Evolutionary conservation across 108 stramenopile genomes (phyloP).

Genomic region (Cyclotella sp.): DNA sequence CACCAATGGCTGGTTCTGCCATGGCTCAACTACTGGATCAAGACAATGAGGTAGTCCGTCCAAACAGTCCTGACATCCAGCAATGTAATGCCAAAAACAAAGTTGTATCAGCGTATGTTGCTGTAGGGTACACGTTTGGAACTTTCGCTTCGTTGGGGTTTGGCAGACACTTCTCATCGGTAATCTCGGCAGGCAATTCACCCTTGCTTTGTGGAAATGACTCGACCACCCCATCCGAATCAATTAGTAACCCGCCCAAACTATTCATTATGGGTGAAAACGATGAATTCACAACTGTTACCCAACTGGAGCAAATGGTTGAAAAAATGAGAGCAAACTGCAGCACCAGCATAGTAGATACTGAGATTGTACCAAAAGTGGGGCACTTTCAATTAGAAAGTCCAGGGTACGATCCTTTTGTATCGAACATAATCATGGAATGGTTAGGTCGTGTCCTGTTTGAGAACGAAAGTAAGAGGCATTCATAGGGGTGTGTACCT

Average conservation of each 20-base stretch:
- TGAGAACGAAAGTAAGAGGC: background rate
- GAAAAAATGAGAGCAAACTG: slow-evolving; percentile 13
- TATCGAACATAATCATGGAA: slow-evolving; percentile 25
- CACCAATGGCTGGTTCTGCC: slow-evolving; percentile 28
- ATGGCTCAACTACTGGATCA: slow-evolving; percentile 12
- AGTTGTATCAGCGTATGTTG: slow-evolving; percentile 24
- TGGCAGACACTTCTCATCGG: slow-evolving; percentile 34
- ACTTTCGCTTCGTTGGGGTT: slow-evolving; percentile 32
- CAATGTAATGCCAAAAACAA: background rate
- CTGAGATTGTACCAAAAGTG: slow-evolving; percentile 28
- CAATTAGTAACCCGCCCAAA: slow-evolving; percentile 4
- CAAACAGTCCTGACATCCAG: background rate
- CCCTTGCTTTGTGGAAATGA: slow-evolving; percentile 14
- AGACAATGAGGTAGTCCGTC: background rate
- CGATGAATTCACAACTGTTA: slow-evolving; percentile 31
- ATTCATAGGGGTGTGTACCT: background rate
- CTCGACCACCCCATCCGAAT: background rate
- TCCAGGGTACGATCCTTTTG: slow-evolving; percentile 23
- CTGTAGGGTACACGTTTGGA: slow-evolving; percentile 37
- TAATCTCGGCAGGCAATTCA: background rate
- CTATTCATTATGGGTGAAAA: slow-evolving; percentile 40
- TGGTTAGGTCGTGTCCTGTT: slow-evolving; percentile 25
- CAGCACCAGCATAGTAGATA: slow-evolving; percentile 7
- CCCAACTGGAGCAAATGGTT: slow-evolving; percentile 34
- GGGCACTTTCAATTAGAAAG: slow-evolving; percentile 52